Base-by-base conservation (phyloP, 768 basidiomycete species). In the Tephrocybe sp. region DNA sequence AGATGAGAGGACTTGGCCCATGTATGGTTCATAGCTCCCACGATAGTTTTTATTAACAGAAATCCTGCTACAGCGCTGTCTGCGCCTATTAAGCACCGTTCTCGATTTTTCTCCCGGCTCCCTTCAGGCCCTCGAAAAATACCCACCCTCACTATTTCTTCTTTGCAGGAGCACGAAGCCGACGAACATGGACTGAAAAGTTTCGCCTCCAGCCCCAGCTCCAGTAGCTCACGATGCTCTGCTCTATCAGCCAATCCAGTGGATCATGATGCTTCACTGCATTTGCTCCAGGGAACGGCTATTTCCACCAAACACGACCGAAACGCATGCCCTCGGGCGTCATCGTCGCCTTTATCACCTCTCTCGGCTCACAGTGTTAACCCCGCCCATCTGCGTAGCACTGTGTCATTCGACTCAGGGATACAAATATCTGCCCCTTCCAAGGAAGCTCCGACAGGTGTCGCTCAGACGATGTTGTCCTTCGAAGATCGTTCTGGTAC, bases 401-500 rank as follows among this genome's bases (percentile, higher is more conserved):
- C n/a, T n/a, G n/a, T n/a, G n/a, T n/a, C n/a, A n/a, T n/a, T n/a
- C n/a, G n/a, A n/a, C n/a, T n/a, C n/a, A n/a, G n/a, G n/a, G n/a
- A n/a, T n/a, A n/a, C n/a, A n/a, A n/a, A n/a, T n/a, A n/a, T n/a
- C n/a, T n/a, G n/a, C n/a, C n/a, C n/a, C n/a, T n/a, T n/a, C n/a
- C n/a, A n/a, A n/a, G n/a, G n/a, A 48, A 47, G 9, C 55, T 63
- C 25, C 51, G 52, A 45, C 59, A 63, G 28, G 64, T 18, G 55
- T 60, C 27, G 51, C 59, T 12, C 61, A 66, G 27, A 55, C 59
- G 7, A 61, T 69, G 28, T 60, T 71, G 32, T 54, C 69, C 44
- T 36, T 64, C 15, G 32, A 34, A 13, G 56, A 52, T 7, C 44
- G 47, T 3, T 48, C 55, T 41, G 72, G 70, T 6, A 48, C 56